Evolutionary conservation across 1,284 basidiomycete genomes (phyloP).

Genomic region (Ustilago shanxiensis): DNA sequence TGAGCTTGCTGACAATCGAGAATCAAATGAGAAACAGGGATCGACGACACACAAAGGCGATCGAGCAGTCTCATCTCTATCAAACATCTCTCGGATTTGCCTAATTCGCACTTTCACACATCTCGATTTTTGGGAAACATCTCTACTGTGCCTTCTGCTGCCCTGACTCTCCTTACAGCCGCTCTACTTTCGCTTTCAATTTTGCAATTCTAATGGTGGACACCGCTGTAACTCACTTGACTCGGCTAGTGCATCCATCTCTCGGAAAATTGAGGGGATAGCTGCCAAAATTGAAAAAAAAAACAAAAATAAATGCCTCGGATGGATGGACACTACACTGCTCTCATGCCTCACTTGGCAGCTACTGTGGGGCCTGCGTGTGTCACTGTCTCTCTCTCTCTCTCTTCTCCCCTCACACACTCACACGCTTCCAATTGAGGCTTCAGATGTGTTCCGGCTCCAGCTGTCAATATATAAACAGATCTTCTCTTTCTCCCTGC

Average conservation of each 20-base stretch:
- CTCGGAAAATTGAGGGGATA: constrained; percentile 16
- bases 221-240: no score
- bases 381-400: no score
- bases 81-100: not conserved
- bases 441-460: constrained; percentile 4
- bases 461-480: constrained; percentile 9
- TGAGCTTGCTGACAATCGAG: not conserved
- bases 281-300: no score
- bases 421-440: constrained; percentile 10
- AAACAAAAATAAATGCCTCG: constrained; percentile 11
- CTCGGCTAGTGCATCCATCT: not conserved
- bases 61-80: not conserved
- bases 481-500: not conserved
- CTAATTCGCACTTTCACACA: not conserved
- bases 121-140: no score
- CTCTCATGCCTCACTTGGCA: no score
- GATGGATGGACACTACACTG: no score
- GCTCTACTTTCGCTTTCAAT: no score
- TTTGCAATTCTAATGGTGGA: no score
- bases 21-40: no score
- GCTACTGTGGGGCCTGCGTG: no score
- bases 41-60: constrained; percentile 13
- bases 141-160: no score
- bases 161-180: no score
- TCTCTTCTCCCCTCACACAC: not conserved